Base-by-base conservation (phyloP, 345 rosid species). In the Combretum micranthum region DNA sequence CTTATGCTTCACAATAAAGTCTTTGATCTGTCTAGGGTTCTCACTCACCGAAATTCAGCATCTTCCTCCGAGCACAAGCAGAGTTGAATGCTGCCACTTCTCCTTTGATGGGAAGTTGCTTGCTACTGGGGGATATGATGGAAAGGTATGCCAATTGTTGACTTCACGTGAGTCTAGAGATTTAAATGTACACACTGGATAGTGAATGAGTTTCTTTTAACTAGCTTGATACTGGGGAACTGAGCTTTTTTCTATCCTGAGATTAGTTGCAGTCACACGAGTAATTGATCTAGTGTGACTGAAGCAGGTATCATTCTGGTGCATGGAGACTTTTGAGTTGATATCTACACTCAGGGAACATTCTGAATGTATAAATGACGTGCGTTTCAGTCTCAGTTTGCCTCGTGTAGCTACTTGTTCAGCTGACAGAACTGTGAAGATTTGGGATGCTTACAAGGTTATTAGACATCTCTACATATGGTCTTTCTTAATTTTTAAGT, bases 111-210 rank as follows among this genome's bases (percentile, higher is more conserved):
- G 93, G 58, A 80, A 85, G 57, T 65, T 83, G 61, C 83, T 86
- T 42, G 88, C 86, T 46, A 73, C 87, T 64, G 87, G 93, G 20
- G 88, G 88, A 16, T 78, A 78, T 58, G 87, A 83, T 64, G 80
- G 72, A 56, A 83, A 68, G 83, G 93, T 86, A 52, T n/a, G 63
- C 17, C n/a, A 10, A n/a, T 17, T 23, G 43, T 48, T 32, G 39
- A 9, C 56, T 53, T 60, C 49, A 52, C 1, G 21, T 21, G 44
- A 15, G 51, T 20, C n/a, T 12, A 52, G 15, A 37, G 17, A 11
- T 16, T 44, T 45, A n/a, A 50, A 52, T 60, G 50, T 23, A 1
- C 9, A 32, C 10, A 7, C 6, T 32, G 39, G 39, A 32, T 4
- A 32, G 39, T 32, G 39, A 32, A 32, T 32, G 1, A 7, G 3